A percentile compares a stretch with the other conserved stretches of the same genome.
These are phyloP conservation scores for Flaveria bidentis DNA, from an alignment of 129 eudicot species.

Conservation along the genomic window DNA sequence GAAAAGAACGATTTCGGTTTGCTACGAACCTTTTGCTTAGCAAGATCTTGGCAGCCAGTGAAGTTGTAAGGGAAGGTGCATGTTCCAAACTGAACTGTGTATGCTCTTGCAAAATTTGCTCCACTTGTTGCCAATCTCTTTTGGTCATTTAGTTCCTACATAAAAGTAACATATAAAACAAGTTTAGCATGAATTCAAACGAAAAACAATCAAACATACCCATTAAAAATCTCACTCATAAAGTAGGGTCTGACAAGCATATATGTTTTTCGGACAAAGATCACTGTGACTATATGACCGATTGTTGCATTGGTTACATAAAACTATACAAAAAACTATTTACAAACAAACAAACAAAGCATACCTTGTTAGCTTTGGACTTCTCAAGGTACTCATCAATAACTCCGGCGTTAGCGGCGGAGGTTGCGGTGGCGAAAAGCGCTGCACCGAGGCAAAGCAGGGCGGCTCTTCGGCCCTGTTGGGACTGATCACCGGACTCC, in stretches of 20 bases:
- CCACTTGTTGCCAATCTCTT: constrained; percentile 97
- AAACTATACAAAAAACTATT: too few species aligned
- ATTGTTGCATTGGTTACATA: background rate
- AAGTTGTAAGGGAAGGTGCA: constrained; percentile 99
- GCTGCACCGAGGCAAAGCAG: constrained; percentile 76
- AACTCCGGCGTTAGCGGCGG: constrained; percentile 79
- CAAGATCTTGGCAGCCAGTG: constrained; percentile 99
- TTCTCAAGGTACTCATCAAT: constrained; percentile 83
- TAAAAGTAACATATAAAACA: background rate
- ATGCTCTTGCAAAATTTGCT: constrained; percentile 95
- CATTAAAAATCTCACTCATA: background rate
- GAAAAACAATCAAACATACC: background rate
- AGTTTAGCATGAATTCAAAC: background rate
- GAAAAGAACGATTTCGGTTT: background rate
- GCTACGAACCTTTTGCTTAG: constrained; percentile 70
- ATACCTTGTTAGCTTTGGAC: constrained; percentile 92
- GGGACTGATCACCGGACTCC: constrained; percentile 15
- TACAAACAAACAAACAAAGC: background rate
- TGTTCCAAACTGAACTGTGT: constrained; percentile 85
- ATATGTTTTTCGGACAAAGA: too few species aligned
- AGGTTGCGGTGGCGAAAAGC: constrained; percentile 58
- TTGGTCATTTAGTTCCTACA: constrained; percentile 89
- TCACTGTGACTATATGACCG: too few species aligned
- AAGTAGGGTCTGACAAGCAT: too few species aligned
- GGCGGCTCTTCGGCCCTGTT: constrained; percentile 79